Base-by-base conservation (phyloP, 139 green algal species). In the Astrephomene gubernaculifera region DNA sequence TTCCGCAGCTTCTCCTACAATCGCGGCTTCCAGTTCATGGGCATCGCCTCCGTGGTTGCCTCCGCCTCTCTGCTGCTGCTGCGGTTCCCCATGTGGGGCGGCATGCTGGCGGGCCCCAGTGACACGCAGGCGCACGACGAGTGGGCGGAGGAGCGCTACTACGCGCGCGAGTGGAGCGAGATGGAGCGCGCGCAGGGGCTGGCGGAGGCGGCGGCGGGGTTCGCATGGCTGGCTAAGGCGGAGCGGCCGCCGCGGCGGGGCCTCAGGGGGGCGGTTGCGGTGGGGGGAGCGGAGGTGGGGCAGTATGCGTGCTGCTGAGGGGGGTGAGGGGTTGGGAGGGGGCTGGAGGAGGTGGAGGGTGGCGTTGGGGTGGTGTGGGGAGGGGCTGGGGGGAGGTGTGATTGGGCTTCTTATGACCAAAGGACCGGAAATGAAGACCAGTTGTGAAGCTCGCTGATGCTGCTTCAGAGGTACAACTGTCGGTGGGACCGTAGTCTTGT, bases 41-140 rank as follows among this genome's bases (percentile, higher is more conserved):
- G 69, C 39, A 12, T 57, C 21, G 25, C 41, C 69, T 35, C 2
- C 17, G 24, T 9, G 5, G 69, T 41, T 8, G 41, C 5, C 25
- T 25, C 38, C 69, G 25, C 19, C 25, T 24, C 69, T 7, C 69
- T 76, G 41, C 25, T 29, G 41, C 41, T 60, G 39, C 41, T 76
- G 25, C 69, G 41, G 41, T 76, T 57, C 21, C 69, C 69, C 69
- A 57, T 57, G 25, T 76, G 69, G 69, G 69, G 69, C 25, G 22
- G 69, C 41, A 76, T 76, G 69, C 69, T 76, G 69, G 19, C 27
- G 36, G 10, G 33, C 36, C 67, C 67, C 69, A 35, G 19, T 10
- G 41, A 7, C 25, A 9, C 25, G 69, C 9, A 10, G 6, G 63
- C 63, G n/a, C 6, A 39, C 24, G 41, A 57, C 41, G 35, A 36